Base-by-base conservation (phyloP, 129 eudicot species). In the Artemisia annua region DNA sequence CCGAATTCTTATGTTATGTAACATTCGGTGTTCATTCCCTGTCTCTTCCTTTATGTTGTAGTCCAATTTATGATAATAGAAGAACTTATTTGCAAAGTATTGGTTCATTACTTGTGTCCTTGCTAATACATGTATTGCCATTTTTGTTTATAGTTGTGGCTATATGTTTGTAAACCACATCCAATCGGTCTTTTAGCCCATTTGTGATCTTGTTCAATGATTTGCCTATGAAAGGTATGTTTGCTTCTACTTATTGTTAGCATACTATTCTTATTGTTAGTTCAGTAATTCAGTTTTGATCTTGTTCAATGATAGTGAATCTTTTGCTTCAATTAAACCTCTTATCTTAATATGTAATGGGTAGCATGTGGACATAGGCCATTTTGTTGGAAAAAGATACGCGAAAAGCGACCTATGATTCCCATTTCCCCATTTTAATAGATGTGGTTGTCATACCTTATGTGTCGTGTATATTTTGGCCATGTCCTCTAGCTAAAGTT, bases 41-140 rank as follows among this genome's bases (percentile, higher is more conserved):
- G 14, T 17, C 68, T 78, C 73, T 71, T 78, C 17, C 73, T 78
- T 78, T 73, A 78, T 67, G 6, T 48, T 78, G 82, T 78, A 78
- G 78, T 78, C 17, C 71, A 64, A 20, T 71, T 67, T 70, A 71
- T 78, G 72, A 12, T 71, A 71, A 78, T 63, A 55, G 16, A n/a
- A 66, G 30, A 66, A 54, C 73, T 75, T 43, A 39, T 48, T 76
- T 67, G 24, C 68, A 46, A 43, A 62, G 48, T 60, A 26, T 67
- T 67, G 50, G 51, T 59, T 49, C 54, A 52, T 17, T 30, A 48
- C 43, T 65, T 64, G 48, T 63, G 44, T 48, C 51, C 14, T 28
- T 68, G 18, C 3, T 68, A 20, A 30, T 76, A 59, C 20, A 7
- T 44, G 48, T 15, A 15, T 67, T 43, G 3, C 54, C 9, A 13